Base-by-base conservation (phyloP, 2,329 filamentous ascomycete genomes). In the Fusarium protoensiforme region DNA sequence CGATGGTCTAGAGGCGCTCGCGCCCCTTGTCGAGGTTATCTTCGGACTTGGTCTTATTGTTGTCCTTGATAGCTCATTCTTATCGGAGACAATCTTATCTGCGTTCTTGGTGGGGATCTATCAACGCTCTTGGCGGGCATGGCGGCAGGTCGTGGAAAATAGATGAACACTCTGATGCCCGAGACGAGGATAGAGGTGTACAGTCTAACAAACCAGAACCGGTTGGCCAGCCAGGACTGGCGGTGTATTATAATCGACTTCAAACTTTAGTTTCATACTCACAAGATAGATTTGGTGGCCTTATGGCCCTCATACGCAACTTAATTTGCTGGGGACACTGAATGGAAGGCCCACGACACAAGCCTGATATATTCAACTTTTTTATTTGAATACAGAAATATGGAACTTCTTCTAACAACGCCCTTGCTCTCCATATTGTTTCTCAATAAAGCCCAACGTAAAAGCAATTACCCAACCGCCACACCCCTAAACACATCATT, bases 171-270 rank as follows among this genome's bases (percentile, higher is more conserved):
- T 69, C 84, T 80, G 67, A 88, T 72, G 33, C 85, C 33, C 3
- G 84, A 82, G 24, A 84, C 76, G 4, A 87, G 46, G 0, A 89
- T 81, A 1, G 87, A 89, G 65, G 88, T 87, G 11, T 82, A 82
- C 27, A 94, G 82, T 0, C 87, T 87, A 41, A 91, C 88, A 72
- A 94, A 88, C n/a, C n/a, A n/a, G n/a, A n/a, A n/a, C n/a, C n/a
- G n/a, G n/a, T n/a, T n/a, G n/a, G n/a, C n/a, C n/a, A n/a, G 5
- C 92, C 92, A 94, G 80, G 92, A 91, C 62, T 24, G 24, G 24
- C 24, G 24, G 24, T 24, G 3, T 5, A 24, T 4, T 24, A 24
- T 4, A 24, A 24, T 24, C 24, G 24, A 24, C 4, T 24, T 24
- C 24, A 5, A 3, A 24, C 5, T 24, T 5, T 24, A 4, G 5